Percentiles rank a stretch among this genome's conserved stretches.
Conservation (phyloP, 2,329 filamentous ascomycete genomes). For the Cadophora gregata region DNA sequence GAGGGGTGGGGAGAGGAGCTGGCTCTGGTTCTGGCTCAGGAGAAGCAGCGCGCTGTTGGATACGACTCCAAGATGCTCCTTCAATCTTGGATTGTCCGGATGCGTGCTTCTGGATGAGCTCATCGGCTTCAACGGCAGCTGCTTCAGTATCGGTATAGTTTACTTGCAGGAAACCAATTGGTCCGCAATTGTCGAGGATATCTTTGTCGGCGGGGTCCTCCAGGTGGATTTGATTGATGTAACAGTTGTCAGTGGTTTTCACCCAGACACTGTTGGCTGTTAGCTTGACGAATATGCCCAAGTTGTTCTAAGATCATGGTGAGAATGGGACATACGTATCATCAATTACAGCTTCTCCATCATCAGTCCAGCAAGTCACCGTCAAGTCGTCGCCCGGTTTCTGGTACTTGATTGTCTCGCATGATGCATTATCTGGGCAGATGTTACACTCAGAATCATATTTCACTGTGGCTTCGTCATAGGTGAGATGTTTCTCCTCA, state of each 20-base stretch:
- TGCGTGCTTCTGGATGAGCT: background rate
- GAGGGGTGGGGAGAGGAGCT: background rate
- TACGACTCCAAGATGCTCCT: background rate
- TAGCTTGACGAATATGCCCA: background rate
- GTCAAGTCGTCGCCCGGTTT: slow-evolving; percentile 29
- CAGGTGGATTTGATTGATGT: slow-evolving; percentile 31
- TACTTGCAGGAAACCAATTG: slow-evolving; percentile 33
- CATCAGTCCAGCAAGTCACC: slow-evolving; percentile 33
- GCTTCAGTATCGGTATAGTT: slow-evolving; percentile 24
- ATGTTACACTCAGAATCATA: slow-evolving; percentile 36
- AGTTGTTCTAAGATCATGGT: background rate
- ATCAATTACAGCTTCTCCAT: slow-evolving; percentile 25
- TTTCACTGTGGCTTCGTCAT: slow-evolving; percentile 24
- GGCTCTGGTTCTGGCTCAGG: slow-evolving; percentile 6
- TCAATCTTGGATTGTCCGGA: background rate
- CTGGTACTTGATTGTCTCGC: slow-evolving; percentile 27
- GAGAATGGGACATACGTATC: slow-evolving; percentile 22
- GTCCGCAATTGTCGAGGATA: slow-evolving; percentile 35
- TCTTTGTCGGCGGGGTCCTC: slow-evolving; percentile 23
- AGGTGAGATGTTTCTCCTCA: slow-evolving; percentile 28
- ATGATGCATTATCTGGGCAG: slow-evolving; percentile 29
- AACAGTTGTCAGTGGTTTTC: slow-evolving; percentile 34
- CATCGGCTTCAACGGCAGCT: background rate
- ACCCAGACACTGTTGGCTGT: slow-evolving; percentile 29
- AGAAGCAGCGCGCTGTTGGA: slow-evolving; percentile 7